Base-by-base conservation (phyloP, 257 asterid genomes). In the Mentha longifolia region DNA sequence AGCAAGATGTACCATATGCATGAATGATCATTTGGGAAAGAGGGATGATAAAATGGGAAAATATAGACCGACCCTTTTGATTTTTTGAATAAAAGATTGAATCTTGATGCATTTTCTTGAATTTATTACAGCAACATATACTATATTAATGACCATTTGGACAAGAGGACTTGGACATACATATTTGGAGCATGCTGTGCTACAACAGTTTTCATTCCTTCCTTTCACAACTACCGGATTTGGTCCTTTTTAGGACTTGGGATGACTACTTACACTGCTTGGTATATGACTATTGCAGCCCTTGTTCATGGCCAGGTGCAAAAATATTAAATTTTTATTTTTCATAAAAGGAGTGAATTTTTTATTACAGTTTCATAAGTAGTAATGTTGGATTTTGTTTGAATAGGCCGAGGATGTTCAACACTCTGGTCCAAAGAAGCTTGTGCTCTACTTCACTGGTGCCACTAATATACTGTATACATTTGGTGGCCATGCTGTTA, bases 121-220 rank as follows among this genome's bases (percentile, higher is more conserved):
- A 13, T 16, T 5, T 47, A n/a, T 49, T 71, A 0, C 97, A 93
- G 98, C 78, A 93, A 93, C 28, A 93, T 93, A 59, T 93, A 93
- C 78, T 93, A 93, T 83, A 85, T 93, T 46, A 93, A 93, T 71
- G 98, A 93, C 61, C 92, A 80, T 33, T 73, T 93, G 92, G 98
- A 93, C 77, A 93, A 93, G 94, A 85, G 98, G 92, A 93, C 98
- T 35, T 93, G 98, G 98, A 93, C 98, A 3, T 93, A 93, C 73
- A 93, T 93, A 88, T 93, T 93, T 77, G 98, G 98, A 79, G 98
- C 98, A 57, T 93, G 97, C 76, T 93, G 98, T 78, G 98, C 98
- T 14, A 93, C 98, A 5, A 93, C 98, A 0, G 98, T 93, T 11
- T 93, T 93, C 83, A 86, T 92, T 75, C 98, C 98, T n/a, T 93